These are phyloP conservation scores for Fonsecaea nubica DNA, from an alignment of 2,329 filamentous ascomycete genomes.

Conservation along the genomic window DNA sequence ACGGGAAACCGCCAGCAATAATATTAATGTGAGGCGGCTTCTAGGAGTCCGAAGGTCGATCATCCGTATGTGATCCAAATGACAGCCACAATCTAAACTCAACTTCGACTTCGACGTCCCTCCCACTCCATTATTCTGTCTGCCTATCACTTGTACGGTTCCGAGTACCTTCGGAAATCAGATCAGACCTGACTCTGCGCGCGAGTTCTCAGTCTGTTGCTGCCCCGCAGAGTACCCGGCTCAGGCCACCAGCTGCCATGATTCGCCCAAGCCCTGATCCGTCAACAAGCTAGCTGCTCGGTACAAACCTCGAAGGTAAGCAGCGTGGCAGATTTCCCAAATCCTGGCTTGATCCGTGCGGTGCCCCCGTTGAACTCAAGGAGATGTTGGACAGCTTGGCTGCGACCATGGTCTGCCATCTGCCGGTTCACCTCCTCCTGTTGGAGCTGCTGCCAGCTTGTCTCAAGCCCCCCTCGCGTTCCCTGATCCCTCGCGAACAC, in stretches of 20 bases:
- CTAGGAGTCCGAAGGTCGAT: background rate
- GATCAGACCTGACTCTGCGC: background rate
- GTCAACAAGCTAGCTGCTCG: background rate
- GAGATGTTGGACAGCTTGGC: background rate
- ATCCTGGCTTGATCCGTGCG: background rate
- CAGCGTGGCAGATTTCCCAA: background rate
- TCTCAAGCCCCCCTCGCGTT: background rate
- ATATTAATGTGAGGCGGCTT: background rate
- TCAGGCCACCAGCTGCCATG: background rate
- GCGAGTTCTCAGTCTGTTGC: background rate
- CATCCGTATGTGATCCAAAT: background rate
- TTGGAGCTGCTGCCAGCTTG: background rate
- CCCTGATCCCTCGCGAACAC: background rate
- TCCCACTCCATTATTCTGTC: background rate
- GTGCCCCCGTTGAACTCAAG: background rate
- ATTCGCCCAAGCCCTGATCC: background rate
- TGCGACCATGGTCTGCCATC: background rate
- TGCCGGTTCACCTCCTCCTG: background rate
- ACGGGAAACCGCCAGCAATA: background rate
- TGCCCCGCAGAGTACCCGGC: background rate
- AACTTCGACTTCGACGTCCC: constrained; percentile 15
- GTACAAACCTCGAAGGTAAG: background rate
- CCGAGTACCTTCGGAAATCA: background rate
- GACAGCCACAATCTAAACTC: background rate
- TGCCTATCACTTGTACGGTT: background rate